Percentiles rank a stretch among this genome's conserved stretches.
Conservation (phyloP, 768 basidiomycete species). For the Dentipellis sp. region DNA sequence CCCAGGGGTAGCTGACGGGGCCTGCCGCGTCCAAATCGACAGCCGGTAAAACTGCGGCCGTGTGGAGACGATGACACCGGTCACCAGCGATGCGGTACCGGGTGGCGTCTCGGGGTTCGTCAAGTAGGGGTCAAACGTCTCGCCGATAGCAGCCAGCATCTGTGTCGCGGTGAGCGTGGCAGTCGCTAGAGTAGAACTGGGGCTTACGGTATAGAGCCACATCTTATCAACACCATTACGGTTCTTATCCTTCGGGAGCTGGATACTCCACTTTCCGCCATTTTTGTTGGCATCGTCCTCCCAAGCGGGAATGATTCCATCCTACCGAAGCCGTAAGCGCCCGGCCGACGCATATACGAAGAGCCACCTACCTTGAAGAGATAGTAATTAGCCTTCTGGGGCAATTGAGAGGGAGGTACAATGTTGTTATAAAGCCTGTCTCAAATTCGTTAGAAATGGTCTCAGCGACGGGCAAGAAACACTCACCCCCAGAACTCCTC, state of each 20-base stretch:
- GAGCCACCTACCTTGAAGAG: slow-evolving; percentile 78
- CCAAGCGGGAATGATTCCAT: slow-evolving; percentile 95
- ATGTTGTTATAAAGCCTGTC: slow-evolving; percentile 91
- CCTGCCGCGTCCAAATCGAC: slow-evolving; percentile 94
- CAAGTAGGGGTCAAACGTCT: slow-evolving; percentile 91
- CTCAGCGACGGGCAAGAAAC: slow-evolving; percentile 8
- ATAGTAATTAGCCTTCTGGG: slow-evolving; percentile 98
- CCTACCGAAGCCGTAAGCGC: slow-evolving; percentile 33
- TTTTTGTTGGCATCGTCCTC: slow-evolving; percentile 95
- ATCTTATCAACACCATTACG: slow-evolving; percentile 77
- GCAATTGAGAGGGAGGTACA: slow-evolving; percentile 86
- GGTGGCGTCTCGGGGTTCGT: slow-evolving; percentile 35
- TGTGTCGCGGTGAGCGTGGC: slow-evolving; percentile 22
- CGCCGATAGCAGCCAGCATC: slow-evolving; percentile 99
- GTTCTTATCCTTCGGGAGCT: slow-evolving; percentile 94
- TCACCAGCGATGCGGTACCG: slow-evolving; percentile 40
- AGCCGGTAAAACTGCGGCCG: slow-evolving; percentile 93
- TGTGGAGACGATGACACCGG: slow-evolving; percentile 91
- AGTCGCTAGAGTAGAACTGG: background rate
- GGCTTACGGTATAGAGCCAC: slow-evolving; percentile 91
- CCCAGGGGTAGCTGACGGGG: slow-evolving; percentile 35
- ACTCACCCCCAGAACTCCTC: slow-evolving; percentile 99
- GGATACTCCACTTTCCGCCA: slow-evolving; percentile 98
- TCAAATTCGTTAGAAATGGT: background rate
- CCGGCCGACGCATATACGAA: background rate